Conservation (phyloP, 2,329 filamentous ascomycete genomes). For the Alternaria alternata region DNA sequence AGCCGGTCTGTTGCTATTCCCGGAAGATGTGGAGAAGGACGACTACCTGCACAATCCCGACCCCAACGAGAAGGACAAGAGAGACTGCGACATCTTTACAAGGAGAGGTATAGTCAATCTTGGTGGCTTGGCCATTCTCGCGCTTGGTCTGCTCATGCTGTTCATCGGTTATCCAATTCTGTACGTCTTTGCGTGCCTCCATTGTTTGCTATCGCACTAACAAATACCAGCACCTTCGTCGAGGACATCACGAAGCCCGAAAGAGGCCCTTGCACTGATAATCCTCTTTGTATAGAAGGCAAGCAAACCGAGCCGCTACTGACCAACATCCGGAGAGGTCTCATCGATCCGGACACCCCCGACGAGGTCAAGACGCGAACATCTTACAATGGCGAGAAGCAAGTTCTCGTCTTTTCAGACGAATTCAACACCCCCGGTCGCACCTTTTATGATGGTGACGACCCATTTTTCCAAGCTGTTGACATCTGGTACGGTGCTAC, state of each 20-base stretch:
- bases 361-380: constrained; percentile 64
- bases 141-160: constrained; percentile 67
- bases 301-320: constrained; percentile 60
- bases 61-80: constrained; percentile 67
- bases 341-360: constrained; percentile 75
- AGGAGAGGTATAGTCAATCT: constrained; percentile 70
- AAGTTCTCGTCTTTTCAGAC: constrained; percentile 74
- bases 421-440: constrained; percentile 74
- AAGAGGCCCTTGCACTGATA: constrained; percentile 50
- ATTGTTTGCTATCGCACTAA: constrained; percentile 21
- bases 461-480: constrained; percentile 72
- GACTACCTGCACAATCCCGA: constrained; percentile 77
- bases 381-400: constrained; percentile 65
- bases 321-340: constrained; percentile 65
- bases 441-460: constrained; percentile 75
- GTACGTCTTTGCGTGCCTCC: constrained; percentile 59
- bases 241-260: constrained; percentile 52
- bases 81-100: constrained; percentile 71
- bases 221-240: constrained; percentile 63
- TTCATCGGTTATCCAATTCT: constrained; percentile 75
- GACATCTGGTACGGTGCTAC: constrained; percentile 78
- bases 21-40: constrained; percentile 77
- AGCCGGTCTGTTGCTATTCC: constrained; percentile 71
- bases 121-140: constrained; percentile 67
- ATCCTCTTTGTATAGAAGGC: constrained; percentile 61